Evolutionary conservation across 352 stramenopile species (phyloP).

Genomic region (Phytophthora colocasiae): DNA sequence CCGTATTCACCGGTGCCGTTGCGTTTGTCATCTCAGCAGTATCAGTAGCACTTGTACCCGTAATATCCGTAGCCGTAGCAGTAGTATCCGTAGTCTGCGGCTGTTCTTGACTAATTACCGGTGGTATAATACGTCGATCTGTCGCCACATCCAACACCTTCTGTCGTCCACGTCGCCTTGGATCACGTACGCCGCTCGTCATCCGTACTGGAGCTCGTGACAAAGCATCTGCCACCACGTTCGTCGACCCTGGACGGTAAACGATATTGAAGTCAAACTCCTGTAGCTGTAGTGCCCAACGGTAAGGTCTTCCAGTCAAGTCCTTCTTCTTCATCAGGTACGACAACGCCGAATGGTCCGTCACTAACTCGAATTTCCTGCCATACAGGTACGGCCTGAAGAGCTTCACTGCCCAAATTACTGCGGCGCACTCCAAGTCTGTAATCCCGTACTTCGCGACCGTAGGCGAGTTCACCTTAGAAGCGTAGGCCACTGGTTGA

Average conservation of each 20-base stretch:
- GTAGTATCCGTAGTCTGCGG: too few species aligned
- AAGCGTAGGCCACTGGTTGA: conserved; percentile 11
- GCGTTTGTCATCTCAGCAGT: too few species aligned
- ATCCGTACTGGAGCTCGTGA: conserved; percentile 20
- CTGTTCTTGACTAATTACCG: too few species aligned
- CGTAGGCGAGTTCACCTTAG: conserved; percentile 21
- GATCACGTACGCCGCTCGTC: conserved; percentile 7
- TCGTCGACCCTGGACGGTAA: conserved; percentile 14
- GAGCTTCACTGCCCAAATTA: not conserved
- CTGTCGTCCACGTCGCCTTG: not conserved
- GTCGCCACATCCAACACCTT: too few species aligned
- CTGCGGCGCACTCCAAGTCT: conserved; percentile 35
- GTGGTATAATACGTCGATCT: too few species aligned
- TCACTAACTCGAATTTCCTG: not conserved
- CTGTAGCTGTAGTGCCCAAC: conserved; percentile 4
- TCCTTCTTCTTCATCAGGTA: conserved; percentile 5
- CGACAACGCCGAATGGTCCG: not conserved
- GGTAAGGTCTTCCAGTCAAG: not conserved
- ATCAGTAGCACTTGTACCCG: too few species aligned
- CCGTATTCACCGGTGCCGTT: too few species aligned
- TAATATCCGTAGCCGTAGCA: too few species aligned
- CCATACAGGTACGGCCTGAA: conserved; percentile 3
- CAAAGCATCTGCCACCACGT: conserved; percentile 30
- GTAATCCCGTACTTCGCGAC: conserved; percentile 35
- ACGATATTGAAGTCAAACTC: conserved; percentile 6